phyloP scores from a whole-genome alignment of 371 early-diverging fungal species.

The Mortierella sp. region DNA sequence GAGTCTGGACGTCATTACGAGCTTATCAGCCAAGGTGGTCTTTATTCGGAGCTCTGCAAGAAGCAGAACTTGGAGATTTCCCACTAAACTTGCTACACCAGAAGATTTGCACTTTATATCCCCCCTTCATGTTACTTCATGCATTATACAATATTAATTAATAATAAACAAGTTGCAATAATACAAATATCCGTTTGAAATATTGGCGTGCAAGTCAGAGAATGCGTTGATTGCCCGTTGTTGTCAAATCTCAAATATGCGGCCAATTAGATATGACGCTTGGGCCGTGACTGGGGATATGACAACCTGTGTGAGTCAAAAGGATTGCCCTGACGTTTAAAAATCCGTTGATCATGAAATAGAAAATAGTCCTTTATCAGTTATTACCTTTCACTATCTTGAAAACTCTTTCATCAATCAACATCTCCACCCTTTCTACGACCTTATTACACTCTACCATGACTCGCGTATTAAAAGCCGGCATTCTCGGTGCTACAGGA shows the following conservation, averaged over 20 bases:
- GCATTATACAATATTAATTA: neutral
- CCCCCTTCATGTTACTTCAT: neutral
- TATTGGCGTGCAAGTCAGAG: too few species aligned
- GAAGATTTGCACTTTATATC: neutral
- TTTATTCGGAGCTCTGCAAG: constrained; percentile 59
- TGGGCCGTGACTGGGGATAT: constrained; percentile 2
- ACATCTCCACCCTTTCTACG: neutral
- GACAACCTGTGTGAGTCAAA: constrained; percentile 4
- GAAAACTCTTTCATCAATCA: neutral
- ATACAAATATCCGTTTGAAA: too few species aligned
- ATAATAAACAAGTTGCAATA: too few species aligned
- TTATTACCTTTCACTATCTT: neutral
- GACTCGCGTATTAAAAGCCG: constrained; percentile 72
- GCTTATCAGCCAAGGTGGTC: constrained; percentile 61
- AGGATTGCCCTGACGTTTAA: neutral
- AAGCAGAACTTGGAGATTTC: constrained; percentile 58
- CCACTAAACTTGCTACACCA: constrained; percentile 16
- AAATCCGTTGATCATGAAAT: neutral
- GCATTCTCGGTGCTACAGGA: constrained; percentile 97
- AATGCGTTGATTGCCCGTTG: too few species aligned
- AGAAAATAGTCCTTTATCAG: neutral
- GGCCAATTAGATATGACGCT: neutral
- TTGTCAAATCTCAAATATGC: too few species aligned
- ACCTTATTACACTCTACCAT: constrained; percentile 14
- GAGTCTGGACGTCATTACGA: constrained; percentile 89